Base-by-base conservation (phyloP, 1,139 yeast species). In the Eremothecium sinecaudum region DNA sequence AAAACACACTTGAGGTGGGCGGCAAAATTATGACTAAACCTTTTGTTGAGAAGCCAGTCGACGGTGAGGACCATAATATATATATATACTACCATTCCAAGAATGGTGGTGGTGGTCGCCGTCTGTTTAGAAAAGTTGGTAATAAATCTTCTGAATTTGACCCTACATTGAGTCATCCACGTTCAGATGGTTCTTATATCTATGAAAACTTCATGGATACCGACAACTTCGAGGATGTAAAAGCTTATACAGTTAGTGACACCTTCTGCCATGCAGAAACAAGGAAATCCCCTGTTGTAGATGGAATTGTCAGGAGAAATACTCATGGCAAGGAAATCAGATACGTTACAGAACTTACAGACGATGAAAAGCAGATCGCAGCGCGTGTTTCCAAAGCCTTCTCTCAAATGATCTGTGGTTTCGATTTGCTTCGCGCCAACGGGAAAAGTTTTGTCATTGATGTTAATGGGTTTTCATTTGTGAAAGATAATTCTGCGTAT, bases 61-160 rank as follows among this genome's bases (percentile, higher is more conserved):
- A 92, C 60, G 99, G 99, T 31, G 99, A 92, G 61, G 95, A 92
- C 58, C 99, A 92, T 61, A 92, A 92, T 56, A 90, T 92, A 29
- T 84, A 80, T 57, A 90, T 92, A 31, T 92, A 92, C 59, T 90
- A 90, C 56, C 81, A 92, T 25, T 72, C 74, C 38, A 72, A 79
- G 37, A 79, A 82, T 36, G 99, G 99, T 34, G 99, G 98, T 36
- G 99, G 99, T 44, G 99, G 99, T 15, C 70, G 99, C 45, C 68
- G 93, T 36, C 64, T 92, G 40, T 92, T 92, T 63, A 72, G 99
- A 46, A 92, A 92, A 56, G 93, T 92, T 39, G 98, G 98, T 38
- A 92, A 92, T 63, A 92, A 92, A 60, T 82, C 94, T 0, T 84
- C 96, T 11, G 98, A 92, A 54, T 92, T 82, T 59, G 99, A 92